These are phyloP conservation scores for Solanum hybrid DNA, from an alignment of 305 asterid species.

Conservation along the genomic window DNA sequence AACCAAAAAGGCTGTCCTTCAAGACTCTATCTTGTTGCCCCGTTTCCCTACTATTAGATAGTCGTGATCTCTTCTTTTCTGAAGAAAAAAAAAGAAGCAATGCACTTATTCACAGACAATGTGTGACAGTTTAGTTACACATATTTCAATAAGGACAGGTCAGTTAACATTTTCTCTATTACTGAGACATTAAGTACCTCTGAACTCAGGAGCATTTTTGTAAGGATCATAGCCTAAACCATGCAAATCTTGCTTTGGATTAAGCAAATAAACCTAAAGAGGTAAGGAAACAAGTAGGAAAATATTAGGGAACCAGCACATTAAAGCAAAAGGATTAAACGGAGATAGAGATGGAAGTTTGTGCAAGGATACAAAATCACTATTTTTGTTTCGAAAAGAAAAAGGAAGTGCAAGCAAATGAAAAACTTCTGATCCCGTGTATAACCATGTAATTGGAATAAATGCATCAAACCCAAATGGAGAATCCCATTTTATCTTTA, in stretches of 20 bases:
- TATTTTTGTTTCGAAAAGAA: neutral
- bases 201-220: conserved; percentile 94
- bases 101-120: neutral
- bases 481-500: neutral
- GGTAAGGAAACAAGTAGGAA: neutral
- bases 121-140: neutral
- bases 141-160: neutral
- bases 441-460: neutral
- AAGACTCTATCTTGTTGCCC: conserved; percentile 32
- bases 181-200: conserved; percentile 51
- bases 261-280: conserved; percentile 57
- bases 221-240: conserved; percentile 95
- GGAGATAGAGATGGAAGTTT: neutral
- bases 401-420: neutral
- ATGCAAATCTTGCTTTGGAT: conserved; percentile 76
- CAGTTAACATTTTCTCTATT: neutral
- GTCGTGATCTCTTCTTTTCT: conserved; percentile 71
- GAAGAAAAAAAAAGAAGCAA: conserved; percentile 8
- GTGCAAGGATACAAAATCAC: neutral
- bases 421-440: neutral
- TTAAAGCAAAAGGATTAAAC: neutral
- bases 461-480: neutral
- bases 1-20: conserved; percentile 44
- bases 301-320: neutral
- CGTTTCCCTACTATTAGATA: conserved; percentile 38